Evolutionary conservation across 805 yeast species (phyloP), one percentile per base, ranked within the genome.

Genomic region (Lipomyces spencermartinsiae): DNA sequence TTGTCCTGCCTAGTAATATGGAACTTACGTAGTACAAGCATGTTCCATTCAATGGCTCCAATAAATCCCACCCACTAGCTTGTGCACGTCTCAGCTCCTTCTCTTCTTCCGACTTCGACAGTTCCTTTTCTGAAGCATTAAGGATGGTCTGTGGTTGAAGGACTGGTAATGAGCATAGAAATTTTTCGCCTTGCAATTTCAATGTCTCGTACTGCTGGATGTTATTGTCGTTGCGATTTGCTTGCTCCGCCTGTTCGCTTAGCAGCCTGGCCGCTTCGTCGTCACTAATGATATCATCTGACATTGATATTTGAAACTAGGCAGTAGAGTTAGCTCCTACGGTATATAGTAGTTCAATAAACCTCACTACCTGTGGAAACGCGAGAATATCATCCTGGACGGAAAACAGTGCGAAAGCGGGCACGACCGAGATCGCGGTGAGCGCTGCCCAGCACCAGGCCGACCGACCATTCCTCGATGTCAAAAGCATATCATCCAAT

Each of bases 311-410:
- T 60, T 68, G 64, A 58, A 25, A 69, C 72, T 69, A 35, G 19
- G 14, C 22, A 43, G 22, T 6, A n/a, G n/a, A 43, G 8, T 43
- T 16, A n/a, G 22, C 7, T 7, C 16, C 22, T n/a, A 19, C 4
- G 43, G 43, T n/a, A 16, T n/a, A n/a, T 43, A 4, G 9, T 43
- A 43, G 49, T 4, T 25, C 60, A 55, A 8, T 9, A 7, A n/a
- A 34, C 31, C 33, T 4, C 5, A 53, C 5, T 53, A 68, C 71
- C 63, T 69, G 72, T 3, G 72, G 72, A 56, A 64, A 69, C 25
- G 71, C 72, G 6, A 69, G 64, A 33, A 69, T n/a, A 34, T 69
- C 72, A 64, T 69, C 72, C 39, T 69, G 72, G 1, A 67, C 71
- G 6, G 70, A 65, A 43, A 69, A 69, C 5, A 43, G n/a, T 16